These are phyloP conservation scores for Zychaea mexicana DNA, from an alignment of 371 early-diverging fungal genomes.

Conservation along the genomic window DNA sequence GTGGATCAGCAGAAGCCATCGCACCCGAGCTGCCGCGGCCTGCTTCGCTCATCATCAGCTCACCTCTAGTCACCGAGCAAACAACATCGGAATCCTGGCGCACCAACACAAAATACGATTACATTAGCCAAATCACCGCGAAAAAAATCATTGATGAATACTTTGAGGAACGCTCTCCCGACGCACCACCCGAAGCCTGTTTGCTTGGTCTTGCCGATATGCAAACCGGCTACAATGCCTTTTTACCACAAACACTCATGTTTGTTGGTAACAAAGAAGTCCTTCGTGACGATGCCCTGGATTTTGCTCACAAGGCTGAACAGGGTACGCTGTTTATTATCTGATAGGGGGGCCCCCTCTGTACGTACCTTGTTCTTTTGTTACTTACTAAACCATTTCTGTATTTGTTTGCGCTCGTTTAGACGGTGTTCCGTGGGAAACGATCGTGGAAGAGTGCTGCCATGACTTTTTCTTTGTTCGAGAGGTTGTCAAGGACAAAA, in stretches of 20 bases:
- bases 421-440: constrained; percentile 44
- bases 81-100: constrained; percentile 46
- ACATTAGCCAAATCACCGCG: constrained; percentile 49
- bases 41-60: constrained; percentile 40
- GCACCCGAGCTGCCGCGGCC: constrained; percentile 45
- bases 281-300: constrained; percentile 45
- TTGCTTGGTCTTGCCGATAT: constrained; percentile 45
- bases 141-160: constrained; percentile 52
- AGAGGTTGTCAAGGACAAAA: constrained; percentile 49
- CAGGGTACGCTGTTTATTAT: too few species aligned
- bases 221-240: constrained; percentile 41
- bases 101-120: constrained; percentile 45
- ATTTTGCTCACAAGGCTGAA: constrained; percentile 42
- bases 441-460: constrained; percentile 40
- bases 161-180: constrained; percentile 21
- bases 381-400: too few species aligned
- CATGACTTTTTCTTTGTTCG: constrained; percentile 56
- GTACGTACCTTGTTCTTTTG: too few species aligned
- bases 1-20: constrained; percentile 1
- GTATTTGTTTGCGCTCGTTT: too few species aligned
- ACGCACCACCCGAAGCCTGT: constrained; percentile 19
- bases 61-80: constrained; percentile 50
- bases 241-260: constrained; percentile 41
- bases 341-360: too few species aligned
- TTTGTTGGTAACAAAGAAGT: constrained; percentile 47